Base-by-base conservation (phyloP, 2,329 filamentous ascomycete genomes). In the Talaromyces sp. region DNA sequence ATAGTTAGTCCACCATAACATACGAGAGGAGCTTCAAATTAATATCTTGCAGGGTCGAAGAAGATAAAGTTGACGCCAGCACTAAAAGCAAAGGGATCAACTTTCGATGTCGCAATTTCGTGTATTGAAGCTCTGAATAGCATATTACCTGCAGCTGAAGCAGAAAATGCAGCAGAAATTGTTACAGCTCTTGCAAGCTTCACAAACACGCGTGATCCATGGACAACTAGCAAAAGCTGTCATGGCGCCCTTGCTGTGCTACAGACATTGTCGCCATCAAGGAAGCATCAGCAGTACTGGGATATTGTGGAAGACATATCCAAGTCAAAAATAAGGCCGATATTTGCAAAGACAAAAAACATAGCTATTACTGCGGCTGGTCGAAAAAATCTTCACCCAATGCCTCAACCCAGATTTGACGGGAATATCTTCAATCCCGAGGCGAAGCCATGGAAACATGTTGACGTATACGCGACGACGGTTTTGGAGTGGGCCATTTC, bases 371-470 rank as follows among this genome's bases (percentile, higher is more conserved):
- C 77, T 4, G 67, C 71, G 11, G 72, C 73, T 17, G 77, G 77
- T 11, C 75, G 77, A 41, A 79, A 79, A 66, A 75, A 76, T 56
- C 68, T 77, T 52, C 72, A 79, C 59, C 73, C 75, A 12, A 62
- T 72, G 17, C 69, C 74, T 27, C 60, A 70, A 21, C 68, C 71
- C 12, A 70, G 70, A 31, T 77, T 77, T 61, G 74, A 77, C 41
- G 66, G 66, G 9, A 72, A 67, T 24, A 54, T 69, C 1, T 65
- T 76, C 56, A 74, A 77, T 52, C 69, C 70, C 10, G 69, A 72
- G 19, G 64, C 69, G 0, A 77, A 74, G 57, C 75, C 75, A 5
- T 77, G 75, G 75, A 77, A 76, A 57, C 64, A 66, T 17, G 65
- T 64, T 2, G 65, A 74, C 62, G 65, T 75, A 29, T 75, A 75